Evolutionary conservation across 306 rosid genomes (phyloP).

Genomic region (Gastrolobium bilobum): DNA sequence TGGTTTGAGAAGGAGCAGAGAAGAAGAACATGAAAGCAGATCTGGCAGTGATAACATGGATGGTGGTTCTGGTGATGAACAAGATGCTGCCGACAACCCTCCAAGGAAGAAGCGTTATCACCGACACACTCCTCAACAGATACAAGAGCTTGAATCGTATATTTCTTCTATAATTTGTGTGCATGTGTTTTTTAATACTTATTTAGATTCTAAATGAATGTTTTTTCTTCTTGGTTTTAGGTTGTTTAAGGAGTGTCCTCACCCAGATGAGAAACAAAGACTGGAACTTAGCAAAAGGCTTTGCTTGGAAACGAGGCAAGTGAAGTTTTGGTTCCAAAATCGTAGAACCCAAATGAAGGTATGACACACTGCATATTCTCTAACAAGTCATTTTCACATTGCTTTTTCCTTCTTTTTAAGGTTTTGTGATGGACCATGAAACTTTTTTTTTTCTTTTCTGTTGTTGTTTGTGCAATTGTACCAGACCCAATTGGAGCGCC

Average conservation of each 20-base stretch:
- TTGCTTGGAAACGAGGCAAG: conserved; percentile 87
- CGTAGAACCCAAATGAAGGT: conserved; percentile 99
- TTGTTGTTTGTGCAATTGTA: conserved; percentile 47
- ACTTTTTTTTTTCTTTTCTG: background rate
- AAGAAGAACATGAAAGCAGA: conserved; percentile 93
- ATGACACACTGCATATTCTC: background rate
- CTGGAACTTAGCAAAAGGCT: conserved; percentile 84
- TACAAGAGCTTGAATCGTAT: conserved; percentile 97
- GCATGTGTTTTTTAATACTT: background rate
- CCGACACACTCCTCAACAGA: conserved; percentile 99
- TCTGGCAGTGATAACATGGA: conserved; percentile 96
- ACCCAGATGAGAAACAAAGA: conserved; percentile 98
- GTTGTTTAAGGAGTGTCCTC: conserved; percentile 94
- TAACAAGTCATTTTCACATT: conserved; percentile 26
- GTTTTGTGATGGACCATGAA: background rate
- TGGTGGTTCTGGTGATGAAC: conserved; percentile 93
- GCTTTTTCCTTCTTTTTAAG: background rate
- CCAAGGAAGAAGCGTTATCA: conserved; percentile 89
- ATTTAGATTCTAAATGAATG: background rate
- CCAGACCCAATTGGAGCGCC: conserved; percentile 97
- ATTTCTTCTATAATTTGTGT: background rate
- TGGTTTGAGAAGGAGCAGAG: conserved; percentile 78
- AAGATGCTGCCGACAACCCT: conserved; percentile 83
- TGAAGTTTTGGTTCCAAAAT: conserved; percentile 99
- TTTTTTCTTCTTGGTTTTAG: conserved; percentile 47